Percentiles rank a stretch among this genome's conserved stretches.
Evolutionary conservation across 2,329 filamentous ascomycete species (phyloP).

Genomic region (Alternaria gaisen): DNA sequence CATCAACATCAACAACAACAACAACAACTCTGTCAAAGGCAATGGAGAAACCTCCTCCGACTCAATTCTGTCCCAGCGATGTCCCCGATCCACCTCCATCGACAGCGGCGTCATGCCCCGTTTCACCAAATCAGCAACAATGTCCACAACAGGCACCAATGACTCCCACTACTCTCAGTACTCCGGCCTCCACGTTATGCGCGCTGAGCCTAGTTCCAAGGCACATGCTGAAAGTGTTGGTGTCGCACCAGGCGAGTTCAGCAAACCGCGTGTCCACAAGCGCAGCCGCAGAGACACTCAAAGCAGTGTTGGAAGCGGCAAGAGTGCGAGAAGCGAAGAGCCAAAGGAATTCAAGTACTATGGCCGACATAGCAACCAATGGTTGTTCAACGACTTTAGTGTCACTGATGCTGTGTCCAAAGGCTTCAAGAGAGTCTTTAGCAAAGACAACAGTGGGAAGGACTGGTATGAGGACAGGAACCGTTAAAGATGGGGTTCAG

Average conservation of each 20-base stretch:
- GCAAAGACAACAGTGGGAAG: constrained; percentile 22
- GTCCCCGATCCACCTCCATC: constrained; percentile 43
- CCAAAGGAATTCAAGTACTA: constrained; percentile 45
- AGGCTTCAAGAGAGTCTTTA: constrained; percentile 42
- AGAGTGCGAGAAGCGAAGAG: constrained; percentile 24
- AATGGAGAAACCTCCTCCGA: constrained; percentile 28
- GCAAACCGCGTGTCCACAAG: constrained; percentile 35
- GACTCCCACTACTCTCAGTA: constrained; percentile 21
- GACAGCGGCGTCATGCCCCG: constrained; percentile 24
- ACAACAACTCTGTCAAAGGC: constrained; percentile 10
- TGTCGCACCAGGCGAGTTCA: constrained; percentile 37
- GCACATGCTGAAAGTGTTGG: constrained; percentile 30
- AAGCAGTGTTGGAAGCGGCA: constrained; percentile 14
- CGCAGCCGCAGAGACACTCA: constrained; percentile 30
- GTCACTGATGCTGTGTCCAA: constrained; percentile 44
- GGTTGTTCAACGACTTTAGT: constrained; percentile 52
- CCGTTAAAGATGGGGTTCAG: not conserved
- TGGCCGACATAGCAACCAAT: constrained; percentile 48
- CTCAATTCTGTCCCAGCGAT: constrained; percentile 25
- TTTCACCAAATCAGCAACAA: constrained; percentile 41
- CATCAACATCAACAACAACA: not conserved
- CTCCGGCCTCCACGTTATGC: constrained; percentile 19
- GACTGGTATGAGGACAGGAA: constrained; percentile 27
- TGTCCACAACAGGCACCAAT: constrained; percentile 32
- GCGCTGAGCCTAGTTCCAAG: constrained; percentile 21